Evolutionary conservation across 176 grass and related monocot genomes (phyloP).

Genomic region (Bothriochloa decipiens): DNA sequence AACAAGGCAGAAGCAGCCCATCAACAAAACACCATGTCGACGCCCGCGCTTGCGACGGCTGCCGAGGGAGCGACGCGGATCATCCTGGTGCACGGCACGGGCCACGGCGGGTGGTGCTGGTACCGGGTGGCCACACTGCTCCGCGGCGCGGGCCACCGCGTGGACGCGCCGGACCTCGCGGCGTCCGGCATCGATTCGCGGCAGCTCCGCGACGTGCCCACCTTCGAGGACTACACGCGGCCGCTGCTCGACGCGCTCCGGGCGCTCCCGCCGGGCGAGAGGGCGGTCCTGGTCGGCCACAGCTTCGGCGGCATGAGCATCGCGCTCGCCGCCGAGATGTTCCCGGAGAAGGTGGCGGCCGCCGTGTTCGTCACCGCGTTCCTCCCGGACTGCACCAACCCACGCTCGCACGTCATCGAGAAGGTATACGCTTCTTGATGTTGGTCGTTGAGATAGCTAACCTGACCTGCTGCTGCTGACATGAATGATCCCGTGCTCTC

Average conservation of each 20-base stretch:
- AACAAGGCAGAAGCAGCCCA: not conserved
- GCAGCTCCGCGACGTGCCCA: constrained; percentile 39
- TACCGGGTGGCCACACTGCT: constrained; percentile 53
- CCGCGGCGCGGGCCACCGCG: constrained; percentile 44
- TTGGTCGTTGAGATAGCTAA: not conserved
- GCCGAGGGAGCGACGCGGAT: constrained; percentile 30
- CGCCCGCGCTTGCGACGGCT: not conserved
- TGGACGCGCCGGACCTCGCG: constrained; percentile 48
- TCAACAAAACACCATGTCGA: not conserved
- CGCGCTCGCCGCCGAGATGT: constrained; percentile 57
- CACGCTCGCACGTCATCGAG: constrained; percentile 21
- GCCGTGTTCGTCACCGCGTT: constrained; percentile 69
- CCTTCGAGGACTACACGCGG: constrained; percentile 60
- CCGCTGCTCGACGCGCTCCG: constrained; percentile 56
- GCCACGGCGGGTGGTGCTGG: constrained; percentile 70
- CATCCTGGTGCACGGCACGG: constrained; percentile 63
- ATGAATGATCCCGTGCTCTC: no score
- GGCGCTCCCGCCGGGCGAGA: constrained; percentile 44
- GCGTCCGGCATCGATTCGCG: constrained; percentile 55
- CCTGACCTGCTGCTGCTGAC: no score
- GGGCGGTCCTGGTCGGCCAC: constrained; percentile 59
- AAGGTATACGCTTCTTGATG: not conserved
- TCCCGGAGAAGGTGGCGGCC: constrained; percentile 62
- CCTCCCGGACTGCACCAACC: constrained; percentile 45
- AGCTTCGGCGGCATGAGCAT: constrained; percentile 58